phyloP scores from a whole-genome alignment of 331 rosid species.

The Rosa hybrid region DNA sequence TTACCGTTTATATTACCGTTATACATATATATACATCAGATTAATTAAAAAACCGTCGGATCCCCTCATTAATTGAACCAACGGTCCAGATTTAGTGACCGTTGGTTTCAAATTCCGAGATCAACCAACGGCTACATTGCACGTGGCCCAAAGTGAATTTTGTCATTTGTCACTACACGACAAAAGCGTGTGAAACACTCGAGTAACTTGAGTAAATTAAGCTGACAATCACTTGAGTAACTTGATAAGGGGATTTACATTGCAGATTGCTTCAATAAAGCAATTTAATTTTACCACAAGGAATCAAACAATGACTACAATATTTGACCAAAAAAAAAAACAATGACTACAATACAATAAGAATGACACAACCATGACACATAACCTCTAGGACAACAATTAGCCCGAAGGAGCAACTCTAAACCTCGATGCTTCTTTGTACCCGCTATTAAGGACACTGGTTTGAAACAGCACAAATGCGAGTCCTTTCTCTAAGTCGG shows the following conservation, averaged over 20 bases:
- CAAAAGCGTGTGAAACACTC: too few relatives aligned
- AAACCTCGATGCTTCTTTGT: conserved; percentile 10
- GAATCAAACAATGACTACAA: background rate
- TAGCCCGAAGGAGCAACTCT: conserved; percentile 1
- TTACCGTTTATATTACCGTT: too few relatives aligned
- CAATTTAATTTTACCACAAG: background rate
- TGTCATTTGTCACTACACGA: too few relatives aligned
- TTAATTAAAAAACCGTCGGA: too few relatives aligned
- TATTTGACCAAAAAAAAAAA: too few relatives aligned
- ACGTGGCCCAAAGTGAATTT: too few relatives aligned
- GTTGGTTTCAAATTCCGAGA: too few relatives aligned
- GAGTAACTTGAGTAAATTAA: too few relatives aligned
- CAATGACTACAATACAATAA: background rate
- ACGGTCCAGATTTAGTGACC: too few relatives aligned
- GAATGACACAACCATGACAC: background rate
- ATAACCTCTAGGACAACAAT: background rate
- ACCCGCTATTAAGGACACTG: background rate
- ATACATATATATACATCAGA: too few relatives aligned
- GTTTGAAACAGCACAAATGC: background rate
- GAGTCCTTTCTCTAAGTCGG: background rate
- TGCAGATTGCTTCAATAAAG: background rate
- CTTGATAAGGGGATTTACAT: background rate
- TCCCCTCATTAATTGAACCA: too few relatives aligned
- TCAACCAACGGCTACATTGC: too few relatives aligned
- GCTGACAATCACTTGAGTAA: background rate